Conservation (phyloP, 2,329 filamentous ascomycete genomes). For the Myriangium duriaei region DNA sequence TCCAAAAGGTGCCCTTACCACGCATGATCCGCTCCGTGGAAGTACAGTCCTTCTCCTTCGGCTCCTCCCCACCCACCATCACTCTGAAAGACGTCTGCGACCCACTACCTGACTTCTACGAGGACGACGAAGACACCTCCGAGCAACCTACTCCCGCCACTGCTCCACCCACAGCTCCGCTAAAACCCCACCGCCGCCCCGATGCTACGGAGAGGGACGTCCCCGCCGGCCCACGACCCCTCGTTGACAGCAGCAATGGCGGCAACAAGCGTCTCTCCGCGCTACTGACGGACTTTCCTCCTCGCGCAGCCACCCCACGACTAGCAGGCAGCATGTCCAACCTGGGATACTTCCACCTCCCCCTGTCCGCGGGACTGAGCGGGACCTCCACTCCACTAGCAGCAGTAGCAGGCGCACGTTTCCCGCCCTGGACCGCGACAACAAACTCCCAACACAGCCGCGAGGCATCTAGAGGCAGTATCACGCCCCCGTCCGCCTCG, state of each 20-base stretch:
- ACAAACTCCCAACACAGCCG: conserved; percentile 14
- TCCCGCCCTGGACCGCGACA: conserved; percentile 30
- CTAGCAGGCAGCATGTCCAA: conserved; percentile 60
- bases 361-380: conserved; percentile 57
- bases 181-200: background rate
- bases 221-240: background rate
- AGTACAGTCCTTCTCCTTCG: conserved; percentile 90
- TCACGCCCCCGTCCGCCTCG: conserved; percentile 34
- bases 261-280: background rate
- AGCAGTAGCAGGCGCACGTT: conserved; percentile 61
- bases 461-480: conserved; percentile 31
- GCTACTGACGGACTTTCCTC: background rate
- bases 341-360: conserved; percentile 71
- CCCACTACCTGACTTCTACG: conserved; percentile 91
- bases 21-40: conserved; percentile 95
- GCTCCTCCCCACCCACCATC: conserved; percentile 65
- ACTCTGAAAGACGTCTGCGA: conserved; percentile 96
- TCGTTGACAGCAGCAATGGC: background rate
- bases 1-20: conserved; percentile 81
- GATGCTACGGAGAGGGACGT: background rate
- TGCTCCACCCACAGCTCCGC: background rate
- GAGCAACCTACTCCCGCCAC: conserved; percentile 26
- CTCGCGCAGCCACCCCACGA: conserved; percentile 43
- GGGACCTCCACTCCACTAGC: conserved; percentile 70
- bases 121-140: conserved; percentile 57